phyloP scores from a whole-genome alignment of 306 rosid species.

The Sophora flavescens region DNA sequence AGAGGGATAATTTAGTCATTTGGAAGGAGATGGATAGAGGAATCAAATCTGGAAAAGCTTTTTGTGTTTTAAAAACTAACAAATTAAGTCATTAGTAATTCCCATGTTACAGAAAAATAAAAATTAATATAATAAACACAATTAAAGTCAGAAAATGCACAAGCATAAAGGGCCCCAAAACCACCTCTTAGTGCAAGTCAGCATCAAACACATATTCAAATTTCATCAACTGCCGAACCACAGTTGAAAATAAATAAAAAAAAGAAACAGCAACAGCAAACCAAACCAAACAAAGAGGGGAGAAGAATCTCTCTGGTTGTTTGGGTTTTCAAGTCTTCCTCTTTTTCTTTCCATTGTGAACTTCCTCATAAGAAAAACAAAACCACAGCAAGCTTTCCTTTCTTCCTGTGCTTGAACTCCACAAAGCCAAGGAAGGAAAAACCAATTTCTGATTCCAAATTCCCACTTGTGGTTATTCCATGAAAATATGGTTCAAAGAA shows the following conservation, averaged over 20 bases:
- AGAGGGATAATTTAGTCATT: constrained; percentile 49
- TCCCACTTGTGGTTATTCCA: constrained; percentile 48
- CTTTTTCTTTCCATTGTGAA: constrained; percentile 44
- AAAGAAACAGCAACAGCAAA: constrained; percentile 45
- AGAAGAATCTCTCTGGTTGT: constrained; percentile 67
- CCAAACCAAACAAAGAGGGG: constrained; percentile 53
- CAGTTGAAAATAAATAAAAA: constrained; percentile 50
- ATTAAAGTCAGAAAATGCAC: constrained; percentile 45
- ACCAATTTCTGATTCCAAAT: constrained; percentile 32
- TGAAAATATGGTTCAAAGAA: constrained; percentile 85
- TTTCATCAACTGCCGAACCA: constrained; percentile 47
- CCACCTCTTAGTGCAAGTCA: constrained; percentile 61
- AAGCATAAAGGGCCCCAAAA: constrained; percentile 46
- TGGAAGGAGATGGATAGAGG: constrained; percentile 4
- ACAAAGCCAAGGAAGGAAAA: constrained; percentile 54
- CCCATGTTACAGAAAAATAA: constrained; percentile 23
- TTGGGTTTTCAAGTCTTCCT: constrained; percentile 57
- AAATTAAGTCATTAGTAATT: constrained; percentile 35
- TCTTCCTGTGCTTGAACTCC: constrained; percentile 54
- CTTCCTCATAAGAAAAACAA: constrained; percentile 38
- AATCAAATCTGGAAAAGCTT: constrained; percentile 43
- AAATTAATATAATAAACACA: constrained; percentile 17
- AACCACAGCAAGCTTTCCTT: constrained; percentile 47
- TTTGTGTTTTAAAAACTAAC: constrained; percentile 19
- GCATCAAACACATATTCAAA: constrained; percentile 64